A percentile compares a stretch with the other conserved stretches of the same genome.
phyloP scores from a whole-genome alignment of 1,139 yeast genomes.

The Protomyces macrosporus region DNA sequence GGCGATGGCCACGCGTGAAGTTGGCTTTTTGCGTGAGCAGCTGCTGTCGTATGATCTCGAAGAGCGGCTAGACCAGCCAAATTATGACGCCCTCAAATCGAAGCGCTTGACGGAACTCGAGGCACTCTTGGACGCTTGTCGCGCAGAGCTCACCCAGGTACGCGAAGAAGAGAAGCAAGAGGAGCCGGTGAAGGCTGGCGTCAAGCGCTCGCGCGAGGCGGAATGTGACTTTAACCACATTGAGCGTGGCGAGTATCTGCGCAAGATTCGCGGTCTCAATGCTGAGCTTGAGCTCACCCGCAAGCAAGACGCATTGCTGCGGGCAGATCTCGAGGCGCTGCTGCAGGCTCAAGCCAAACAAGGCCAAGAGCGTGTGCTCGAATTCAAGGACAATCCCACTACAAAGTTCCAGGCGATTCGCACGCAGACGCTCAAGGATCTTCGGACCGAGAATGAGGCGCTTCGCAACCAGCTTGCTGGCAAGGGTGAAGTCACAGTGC shows the following conservation, averaged over 20 bases:
- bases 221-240: conserved; percentile 19
- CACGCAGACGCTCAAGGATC: conserved; percentile 48
- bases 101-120: conserved; percentile 46
- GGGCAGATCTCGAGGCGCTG: conserved; percentile 42
- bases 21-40: conserved; percentile 53
- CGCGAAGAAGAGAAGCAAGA: conserved; percentile 39
- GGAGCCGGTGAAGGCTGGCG: conserved; percentile 37
- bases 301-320: conserved; percentile 37
- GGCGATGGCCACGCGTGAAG: conserved; percentile 55
- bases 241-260: conserved; percentile 35
- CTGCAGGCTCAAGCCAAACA: conserved; percentile 43
- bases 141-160: conserved; percentile 48
- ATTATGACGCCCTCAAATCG: conserved; percentile 33
- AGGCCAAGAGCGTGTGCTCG: conserved; percentile 50
- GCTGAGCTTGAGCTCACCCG: conserved; percentile 37
- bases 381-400: conserved; percentile 66
- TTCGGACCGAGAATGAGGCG: conserved; percentile 59
- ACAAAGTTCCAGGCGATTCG: conserved; percentile 60
- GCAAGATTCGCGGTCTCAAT: conserved; percentile 37
- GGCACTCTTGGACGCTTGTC: conserved; percentile 53
- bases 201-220: conserved; percentile 32
- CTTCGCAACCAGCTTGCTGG: conserved; percentile 39
- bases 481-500: conserved; percentile 42
- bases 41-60: conserved; percentile 41
- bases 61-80: conserved; percentile 34